Percentiles rank a stretch among this genome's conserved stretches.
These are phyloP conservation scores for Zizania latifolia DNA, from an alignment of 176 grass and related monocot genomes.

Conservation along the genomic window DNA sequence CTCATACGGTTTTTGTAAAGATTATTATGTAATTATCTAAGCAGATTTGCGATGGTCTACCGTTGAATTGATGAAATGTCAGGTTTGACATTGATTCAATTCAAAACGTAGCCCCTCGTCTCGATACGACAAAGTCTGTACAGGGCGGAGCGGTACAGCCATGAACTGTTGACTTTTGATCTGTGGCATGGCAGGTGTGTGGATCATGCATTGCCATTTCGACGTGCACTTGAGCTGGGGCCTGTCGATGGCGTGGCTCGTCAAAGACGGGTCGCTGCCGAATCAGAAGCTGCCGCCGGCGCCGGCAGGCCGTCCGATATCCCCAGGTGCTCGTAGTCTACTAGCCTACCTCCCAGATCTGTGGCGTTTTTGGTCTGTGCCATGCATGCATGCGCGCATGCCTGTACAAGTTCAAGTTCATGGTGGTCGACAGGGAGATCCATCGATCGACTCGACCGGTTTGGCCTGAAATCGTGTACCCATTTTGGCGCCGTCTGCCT, in stretches of 20 bases:
- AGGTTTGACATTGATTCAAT: too few species aligned
- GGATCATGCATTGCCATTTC: constrained; percentile 93
- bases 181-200: constrained; percentile 41
- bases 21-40: too few species aligned
- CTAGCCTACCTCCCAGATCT: background rate
- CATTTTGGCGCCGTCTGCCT: too few species aligned
- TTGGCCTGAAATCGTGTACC: background rate
- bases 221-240: constrained; percentile 83
- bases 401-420: background rate
- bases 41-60: too few species aligned
- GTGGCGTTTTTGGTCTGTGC: background rate
- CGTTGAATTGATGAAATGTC: too few species aligned
- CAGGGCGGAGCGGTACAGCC: too few species aligned
- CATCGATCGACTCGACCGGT: background rate
- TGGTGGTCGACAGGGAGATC: background rate
- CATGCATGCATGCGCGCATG: background rate
- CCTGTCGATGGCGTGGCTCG: constrained; percentile 80
- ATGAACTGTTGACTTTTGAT: background rate
- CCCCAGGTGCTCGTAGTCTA: constrained; percentile 44
- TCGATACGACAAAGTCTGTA: too few species aligned
- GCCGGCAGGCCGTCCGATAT: constrained; percentile 65
- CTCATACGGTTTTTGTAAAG: too few species aligned
- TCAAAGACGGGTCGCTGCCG: constrained; percentile 54
- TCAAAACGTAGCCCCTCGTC: too few species aligned
- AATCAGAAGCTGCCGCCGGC: constrained; percentile 73